Base-by-base conservation (phyloP, 2,329 filamentous ascomycete genomes). In the Aureobasidium namibiae region DNA sequence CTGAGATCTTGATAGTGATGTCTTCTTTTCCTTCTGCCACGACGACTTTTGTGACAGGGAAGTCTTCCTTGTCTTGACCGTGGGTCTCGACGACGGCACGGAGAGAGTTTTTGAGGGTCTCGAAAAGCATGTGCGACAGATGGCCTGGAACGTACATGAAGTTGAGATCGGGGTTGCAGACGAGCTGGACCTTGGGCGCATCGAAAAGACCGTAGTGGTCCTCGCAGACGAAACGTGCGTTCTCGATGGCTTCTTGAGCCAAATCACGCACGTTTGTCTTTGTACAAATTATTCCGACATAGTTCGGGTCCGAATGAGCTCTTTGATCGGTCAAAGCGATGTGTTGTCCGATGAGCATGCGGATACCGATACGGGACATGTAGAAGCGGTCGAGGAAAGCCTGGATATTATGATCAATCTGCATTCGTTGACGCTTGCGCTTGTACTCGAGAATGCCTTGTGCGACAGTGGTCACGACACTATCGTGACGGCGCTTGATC, bases 61-160 rank as follows among this genome's bases (percentile, higher is more conserved):
- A 99, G 52, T 92, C 90, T 65, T 97, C 89, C 75, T 94, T 95
- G 68, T 97, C 94, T 71, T 91, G 87, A 49, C 94, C 94, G 71
- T 97, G 91, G 16, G 86, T 89, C 76, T 99, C 94, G 60, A 99
- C 94, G 39, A 99, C 94, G 56, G 94, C 94, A 72, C 94, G 89
- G 66, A 99, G 81, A 59, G 92, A 96, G 80, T 99, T 99, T 79
- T 99, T 99, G 72, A 99, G 80, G 1, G 94, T 99, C 77, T 99
- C 94, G 74, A 99, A 99, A 54, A 99, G 87, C 94, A 99, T 99
- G 77, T 99, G 94, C 66, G 91, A 96, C 73, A 99, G 73, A 76
- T 99, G 94, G n/a, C 94, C 94, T 0, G 94, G 94, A 57, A 99
- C 94, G 71, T 99, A 99, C 94, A 99, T 99, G 77, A 99, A 99